Percentiles rank a stretch among this genome's conserved stretches.
Conservation (phyloP, 441 rosid species). For the Hypseocharis bilobata region DNA sequence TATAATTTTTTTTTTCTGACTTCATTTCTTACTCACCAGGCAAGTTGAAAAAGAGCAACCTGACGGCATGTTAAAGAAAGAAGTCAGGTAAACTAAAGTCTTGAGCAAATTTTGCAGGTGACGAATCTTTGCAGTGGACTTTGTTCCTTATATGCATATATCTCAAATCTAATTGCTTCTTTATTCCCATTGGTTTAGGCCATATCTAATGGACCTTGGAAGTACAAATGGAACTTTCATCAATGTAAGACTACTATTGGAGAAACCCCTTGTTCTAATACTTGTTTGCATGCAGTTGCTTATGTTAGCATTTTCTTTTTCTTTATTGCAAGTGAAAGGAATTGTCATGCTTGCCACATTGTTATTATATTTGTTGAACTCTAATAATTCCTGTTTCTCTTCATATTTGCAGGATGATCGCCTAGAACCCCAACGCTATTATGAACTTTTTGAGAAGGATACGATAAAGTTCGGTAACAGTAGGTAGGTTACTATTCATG, state of each 20-base stretch:
- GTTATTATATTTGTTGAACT: conserved; percentile 7
- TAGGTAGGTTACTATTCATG: conserved; percentile 41
- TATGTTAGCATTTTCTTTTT: conserved; percentile 8
- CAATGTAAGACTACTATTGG: conserved; percentile 41
- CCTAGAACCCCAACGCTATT: conserved; percentile 80
- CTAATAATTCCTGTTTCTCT: background rate
- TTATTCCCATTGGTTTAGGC: conserved; percentile 37
- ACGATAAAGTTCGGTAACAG: conserved; percentile 86
- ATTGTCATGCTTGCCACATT: conserved; percentile 7
- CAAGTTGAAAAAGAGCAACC: conserved; percentile 63
- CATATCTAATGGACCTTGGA: conserved; percentile 91
- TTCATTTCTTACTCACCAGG: conserved; percentile 32
- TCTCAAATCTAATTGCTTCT: conserved; percentile 7
- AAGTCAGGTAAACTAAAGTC: conserved; percentile 42
- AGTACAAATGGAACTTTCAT: conserved; percentile 82
- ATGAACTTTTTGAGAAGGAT: conserved; percentile 81
- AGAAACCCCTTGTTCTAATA: background rate
- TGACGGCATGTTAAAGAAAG: conserved; percentile 57
- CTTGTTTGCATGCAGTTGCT: conserved; percentile 3
- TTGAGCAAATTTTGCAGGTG: conserved; percentile 4
- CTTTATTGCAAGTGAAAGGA: background rate
- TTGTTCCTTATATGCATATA: background rate
- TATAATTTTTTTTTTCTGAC: conserved; percentile 17
- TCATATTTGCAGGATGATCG: conserved; percentile 58
- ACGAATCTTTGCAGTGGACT: background rate